Percentiles rank a stretch among this genome's conserved stretches.
Evolutionary conservation across 2,329 filamentous ascomycete species (phyloP).

Genomic region (Chaetomiaceae sp.): DNA sequence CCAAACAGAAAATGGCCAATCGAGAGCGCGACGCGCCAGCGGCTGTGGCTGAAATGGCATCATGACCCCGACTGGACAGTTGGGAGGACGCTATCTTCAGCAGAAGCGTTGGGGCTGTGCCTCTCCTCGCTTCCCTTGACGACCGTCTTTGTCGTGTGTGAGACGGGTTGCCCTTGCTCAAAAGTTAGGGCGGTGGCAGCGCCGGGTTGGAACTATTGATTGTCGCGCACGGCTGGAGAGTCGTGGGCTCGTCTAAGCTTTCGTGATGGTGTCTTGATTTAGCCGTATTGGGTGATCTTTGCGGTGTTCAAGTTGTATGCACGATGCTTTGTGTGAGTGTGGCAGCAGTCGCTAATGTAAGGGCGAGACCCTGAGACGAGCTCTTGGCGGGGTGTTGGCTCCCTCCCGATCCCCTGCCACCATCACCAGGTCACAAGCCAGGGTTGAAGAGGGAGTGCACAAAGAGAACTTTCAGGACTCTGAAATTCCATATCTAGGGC

Average conservation of each 20-base stretch:
- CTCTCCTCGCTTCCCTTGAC: too few relatives aligned
- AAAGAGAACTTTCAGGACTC: too few relatives aligned
- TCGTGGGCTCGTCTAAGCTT: too few relatives aligned
- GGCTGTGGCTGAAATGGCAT: constrained; percentile 15
- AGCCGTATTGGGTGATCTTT: constrained; percentile 7
- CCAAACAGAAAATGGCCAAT: constrained; percentile 1
- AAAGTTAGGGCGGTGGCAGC: too few relatives aligned
- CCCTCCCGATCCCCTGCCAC: neutral
- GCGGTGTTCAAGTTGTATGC: constrained; percentile 3
- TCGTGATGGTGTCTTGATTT: neutral
- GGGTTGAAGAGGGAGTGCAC: too few relatives aligned
- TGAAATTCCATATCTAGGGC: too few relatives aligned
- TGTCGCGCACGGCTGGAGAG: too few relatives aligned
- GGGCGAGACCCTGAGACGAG: too few relatives aligned
- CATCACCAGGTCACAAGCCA: too few relatives aligned
- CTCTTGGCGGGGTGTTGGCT: too few relatives aligned
- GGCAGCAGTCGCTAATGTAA: neutral
- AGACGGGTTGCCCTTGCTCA: neutral
- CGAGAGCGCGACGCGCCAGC: constrained; percentile 13
- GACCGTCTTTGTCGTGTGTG: neutral
- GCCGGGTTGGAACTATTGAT: too few relatives aligned
- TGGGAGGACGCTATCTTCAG: neutral
- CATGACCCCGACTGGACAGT: neutral
- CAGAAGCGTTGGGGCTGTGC: constrained; percentile 9
- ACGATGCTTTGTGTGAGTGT: too few relatives aligned